Evolutionary conservation across 1,139 yeast genomes (phyloP), one percentile per base, ranked within the genome.

Genomic region (Meyerozyma guilliermondii): DNA sequence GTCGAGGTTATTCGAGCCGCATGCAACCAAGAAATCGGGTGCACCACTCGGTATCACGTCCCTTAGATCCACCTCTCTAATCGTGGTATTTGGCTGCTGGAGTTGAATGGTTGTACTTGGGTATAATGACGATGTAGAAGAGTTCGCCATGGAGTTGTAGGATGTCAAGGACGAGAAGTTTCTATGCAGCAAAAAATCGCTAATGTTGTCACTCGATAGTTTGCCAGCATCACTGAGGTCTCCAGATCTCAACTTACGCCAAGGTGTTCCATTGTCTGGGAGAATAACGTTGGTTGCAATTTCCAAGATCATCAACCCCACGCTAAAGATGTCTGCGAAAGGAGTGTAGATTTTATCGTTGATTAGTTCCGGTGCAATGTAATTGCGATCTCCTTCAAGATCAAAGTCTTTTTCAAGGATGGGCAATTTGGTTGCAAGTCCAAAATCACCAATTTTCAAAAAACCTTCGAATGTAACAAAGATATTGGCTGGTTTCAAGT

Each of bases 181-280:
- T 42, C 66, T 65, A 51, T 70, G 70, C 43, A 65, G 68, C 47
- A 72, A 60, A 47, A 69, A 71, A 50, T 71, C 76, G 49, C 74
- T 68, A 38, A 73, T 66, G 47, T 72, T 72, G 50, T 72, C 78
- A 52, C 73, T 66, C 45, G 94, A 84, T 46, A 92, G 70, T 52
- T 83, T 78, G 0, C 98, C 98, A 0, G 98, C 98, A 63, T 92
- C 98, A 26, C 95, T 83, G 48, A 94, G 69, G 61, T 92, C 98
- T 1, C 98, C 99, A 39, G 96, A 87, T 50, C 99, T 76, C 49
- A 92, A 68, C 60, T 91, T 91, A 51, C 95, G 92, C 99, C 99
- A 92, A 30, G 95, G 94, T 8, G 89, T 78, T 5, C 99, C 99
- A 61, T 94, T 91, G 54, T 92, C 98, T 0, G 99, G 99, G 40